Percentiles rank a stretch among this genome's conserved stretches.
Conservation (phyloP, 2,329 filamentous ascomycete genomes). For the Cladosporium sp. region DNA sequence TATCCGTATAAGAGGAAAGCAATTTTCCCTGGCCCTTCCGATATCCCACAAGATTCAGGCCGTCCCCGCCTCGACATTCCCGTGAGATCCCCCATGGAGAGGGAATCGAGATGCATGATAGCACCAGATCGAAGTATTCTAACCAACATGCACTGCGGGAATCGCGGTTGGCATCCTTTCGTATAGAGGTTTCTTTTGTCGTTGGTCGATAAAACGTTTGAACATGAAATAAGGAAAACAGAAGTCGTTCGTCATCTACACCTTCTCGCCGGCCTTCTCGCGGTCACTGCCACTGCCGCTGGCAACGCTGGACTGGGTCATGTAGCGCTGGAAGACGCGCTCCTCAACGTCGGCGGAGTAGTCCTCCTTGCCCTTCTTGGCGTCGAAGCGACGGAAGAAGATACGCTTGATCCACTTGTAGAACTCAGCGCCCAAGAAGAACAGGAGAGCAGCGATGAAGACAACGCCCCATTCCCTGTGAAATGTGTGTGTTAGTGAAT, state of each 20-base stretch:
- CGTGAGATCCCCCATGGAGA: too few relatives aligned
- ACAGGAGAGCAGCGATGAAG: conserved; percentile 56
- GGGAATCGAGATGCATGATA: too few relatives aligned
- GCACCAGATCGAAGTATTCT: too few relatives aligned
- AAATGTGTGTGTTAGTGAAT: background rate
- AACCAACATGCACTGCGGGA: too few relatives aligned
- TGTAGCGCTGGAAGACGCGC: conserved; percentile 12
- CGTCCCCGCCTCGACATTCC: too few relatives aligned
- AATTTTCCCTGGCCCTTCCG: too few relatives aligned
- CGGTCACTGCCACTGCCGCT: conserved; percentile 6
- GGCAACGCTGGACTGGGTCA: conserved; percentile 13
- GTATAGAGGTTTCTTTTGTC: too few relatives aligned
- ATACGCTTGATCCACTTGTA: conserved; percentile 65
- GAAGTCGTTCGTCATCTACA: background rate
- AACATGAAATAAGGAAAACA: background rate
- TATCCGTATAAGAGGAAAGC: too few relatives aligned
- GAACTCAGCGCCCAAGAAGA: conserved; percentile 59
- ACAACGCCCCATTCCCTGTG: conserved; percentile 61
- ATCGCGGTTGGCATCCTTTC: too few relatives aligned
- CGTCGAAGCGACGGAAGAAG: conserved; percentile 14
- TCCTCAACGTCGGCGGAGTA: conserved; percentile 7
- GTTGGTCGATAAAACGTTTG: background rate
- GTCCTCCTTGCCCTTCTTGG: conserved; percentile 14
- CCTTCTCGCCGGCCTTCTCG: conserved; percentile 8
- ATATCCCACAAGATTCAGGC: too few relatives aligned